A percentile compares a stretch with the other conserved stretches of the same genome.
These are phyloP conservation scores for Lentinula lateritia DNA, from an alignment of 768 basidiomycete genomes.

Conservation along the genomic window DNA sequence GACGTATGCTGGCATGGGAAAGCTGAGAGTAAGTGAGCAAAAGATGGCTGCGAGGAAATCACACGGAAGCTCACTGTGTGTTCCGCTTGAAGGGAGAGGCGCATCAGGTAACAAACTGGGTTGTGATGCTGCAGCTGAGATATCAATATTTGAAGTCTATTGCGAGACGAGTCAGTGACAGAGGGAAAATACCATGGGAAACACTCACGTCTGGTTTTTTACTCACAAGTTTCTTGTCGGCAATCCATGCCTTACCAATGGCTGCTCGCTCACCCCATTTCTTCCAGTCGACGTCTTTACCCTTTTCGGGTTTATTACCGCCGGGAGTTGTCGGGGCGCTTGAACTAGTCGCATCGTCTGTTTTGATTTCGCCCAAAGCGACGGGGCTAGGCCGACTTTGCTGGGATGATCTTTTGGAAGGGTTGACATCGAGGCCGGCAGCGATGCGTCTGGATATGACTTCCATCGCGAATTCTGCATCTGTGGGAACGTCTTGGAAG, in stretches of 20 bases:
- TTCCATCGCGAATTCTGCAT: constrained; percentile 68
- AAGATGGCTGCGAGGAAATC: neutral
- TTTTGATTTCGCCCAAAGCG: neutral
- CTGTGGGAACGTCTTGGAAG: constrained; percentile 54
- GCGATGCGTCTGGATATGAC: constrained; percentile 57
- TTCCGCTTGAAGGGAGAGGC: constrained; percentile 18
- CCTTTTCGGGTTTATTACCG: neutral
- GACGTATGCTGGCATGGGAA: constrained; percentile 56
- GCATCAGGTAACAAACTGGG: constrained; percentile 10
- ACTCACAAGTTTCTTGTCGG: constrained; percentile 32
- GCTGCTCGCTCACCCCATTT: constrained; percentile 49
- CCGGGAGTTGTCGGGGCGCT: neutral
- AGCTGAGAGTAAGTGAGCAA: constrained; percentile 27
- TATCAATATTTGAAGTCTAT: neutral
- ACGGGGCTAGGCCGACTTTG: constrained; percentile 6
- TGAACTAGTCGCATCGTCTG: neutral
- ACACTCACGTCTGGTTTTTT: constrained; percentile 25
- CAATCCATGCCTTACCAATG: constrained; percentile 37
- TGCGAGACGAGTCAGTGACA: neutral
- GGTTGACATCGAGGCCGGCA: constrained; percentile 43
- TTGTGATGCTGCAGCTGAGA: constrained; percentile 12
- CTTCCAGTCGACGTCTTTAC: constrained; percentile 41
- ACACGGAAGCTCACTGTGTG: constrained; percentile 25
- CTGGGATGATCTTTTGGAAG: constrained; percentile 19
- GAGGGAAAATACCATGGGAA: neutral